Percentiles rank a stretch among this genome's conserved stretches.
Conservation (phyloP, 2,329 filamentous ascomycete genomes). For the Dactylellina sp. region DNA sequence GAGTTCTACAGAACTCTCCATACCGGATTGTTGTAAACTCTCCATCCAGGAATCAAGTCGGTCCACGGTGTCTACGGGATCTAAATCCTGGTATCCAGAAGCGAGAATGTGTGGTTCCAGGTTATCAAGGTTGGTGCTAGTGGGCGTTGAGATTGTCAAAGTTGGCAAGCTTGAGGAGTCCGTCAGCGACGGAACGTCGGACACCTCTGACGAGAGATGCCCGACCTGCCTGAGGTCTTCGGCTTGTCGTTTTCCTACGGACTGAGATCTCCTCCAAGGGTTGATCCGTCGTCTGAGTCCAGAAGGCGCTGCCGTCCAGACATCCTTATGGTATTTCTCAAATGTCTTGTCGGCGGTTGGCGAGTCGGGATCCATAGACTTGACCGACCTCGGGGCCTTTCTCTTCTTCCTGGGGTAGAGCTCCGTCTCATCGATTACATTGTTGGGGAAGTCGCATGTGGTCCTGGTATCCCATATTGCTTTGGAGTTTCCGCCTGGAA, state of each 20-base stretch:
- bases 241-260: constrained; percentile 20
- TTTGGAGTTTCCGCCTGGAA: constrained; percentile 43
- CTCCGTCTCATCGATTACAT: constrained; percentile 51
- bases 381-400: constrained; percentile 40
- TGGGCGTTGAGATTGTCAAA: constrained; percentile 29
- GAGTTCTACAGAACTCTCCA: constrained; percentile 46
- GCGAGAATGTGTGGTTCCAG: constrained; percentile 45
- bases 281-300: constrained; percentile 24
- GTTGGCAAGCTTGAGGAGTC: constrained; percentile 34
- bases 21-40: constrained; percentile 21
- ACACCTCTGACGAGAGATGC: constrained; percentile 37
- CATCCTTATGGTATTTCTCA: constrained; percentile 50
- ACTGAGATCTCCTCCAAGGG: constrained; percentile 27
- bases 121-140: constrained; percentile 28
- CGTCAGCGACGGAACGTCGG: constrained; percentile 42
- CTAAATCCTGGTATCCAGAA: constrained; percentile 49
- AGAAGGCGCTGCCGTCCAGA: constrained; percentile 46
- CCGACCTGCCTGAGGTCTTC: constrained; percentile 48
- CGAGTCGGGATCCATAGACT: constrained; percentile 50
- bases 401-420: constrained; percentile 51
- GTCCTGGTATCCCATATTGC: constrained; percentile 56
- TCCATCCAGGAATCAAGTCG: constrained; percentile 50
- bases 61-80: constrained; percentile 33
- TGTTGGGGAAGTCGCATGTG: constrained; percentile 52
- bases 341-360: constrained; percentile 38